phyloP scores from a whole-genome alignment of 495 filamentous ascomycete genomes.

The Chaetomidium leptoderma region DNA sequence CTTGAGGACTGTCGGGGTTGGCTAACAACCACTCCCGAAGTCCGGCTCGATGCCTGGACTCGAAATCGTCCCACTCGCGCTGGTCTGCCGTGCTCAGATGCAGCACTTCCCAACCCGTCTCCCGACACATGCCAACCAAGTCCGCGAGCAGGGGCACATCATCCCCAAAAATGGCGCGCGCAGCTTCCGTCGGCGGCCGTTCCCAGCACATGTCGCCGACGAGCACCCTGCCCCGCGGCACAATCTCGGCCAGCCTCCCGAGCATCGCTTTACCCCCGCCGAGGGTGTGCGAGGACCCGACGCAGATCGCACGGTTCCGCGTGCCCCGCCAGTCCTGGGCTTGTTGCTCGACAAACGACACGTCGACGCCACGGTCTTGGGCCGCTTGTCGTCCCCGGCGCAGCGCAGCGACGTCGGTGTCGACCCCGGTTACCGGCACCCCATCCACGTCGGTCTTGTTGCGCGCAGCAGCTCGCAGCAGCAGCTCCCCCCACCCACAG shows the following conservation, averaged over 20 bases:
- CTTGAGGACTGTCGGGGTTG: neutral
- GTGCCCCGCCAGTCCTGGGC: neutral
- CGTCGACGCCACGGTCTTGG: neutral
- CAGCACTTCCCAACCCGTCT: conserved; percentile 5
- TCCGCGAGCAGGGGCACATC: neutral
- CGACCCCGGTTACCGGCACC: neutral
- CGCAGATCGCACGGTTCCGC: neutral
- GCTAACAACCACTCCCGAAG: neutral
- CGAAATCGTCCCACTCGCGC: conserved; percentile 5
- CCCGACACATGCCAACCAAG: conserved; percentile 1
- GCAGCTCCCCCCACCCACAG: conserved; percentile 5
- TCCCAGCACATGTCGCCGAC: conserved; percentile 9
- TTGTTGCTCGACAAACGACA: neutral
- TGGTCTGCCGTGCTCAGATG: conserved; percentile 1
- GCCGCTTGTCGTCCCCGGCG: neutral
- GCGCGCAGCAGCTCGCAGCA: neutral
- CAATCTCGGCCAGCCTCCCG: neutral
- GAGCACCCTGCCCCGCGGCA: neutral
- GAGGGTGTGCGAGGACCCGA: neutral
- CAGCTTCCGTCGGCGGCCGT: neutral
- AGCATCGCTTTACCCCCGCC: neutral
- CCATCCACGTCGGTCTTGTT: no score
- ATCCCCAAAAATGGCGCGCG: neutral
- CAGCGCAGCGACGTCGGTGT: neutral
- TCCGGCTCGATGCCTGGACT: conserved; percentile 1